phyloP scores from a whole-genome alignment of 257 asterid species.

The Ilex asprella region DNA sequence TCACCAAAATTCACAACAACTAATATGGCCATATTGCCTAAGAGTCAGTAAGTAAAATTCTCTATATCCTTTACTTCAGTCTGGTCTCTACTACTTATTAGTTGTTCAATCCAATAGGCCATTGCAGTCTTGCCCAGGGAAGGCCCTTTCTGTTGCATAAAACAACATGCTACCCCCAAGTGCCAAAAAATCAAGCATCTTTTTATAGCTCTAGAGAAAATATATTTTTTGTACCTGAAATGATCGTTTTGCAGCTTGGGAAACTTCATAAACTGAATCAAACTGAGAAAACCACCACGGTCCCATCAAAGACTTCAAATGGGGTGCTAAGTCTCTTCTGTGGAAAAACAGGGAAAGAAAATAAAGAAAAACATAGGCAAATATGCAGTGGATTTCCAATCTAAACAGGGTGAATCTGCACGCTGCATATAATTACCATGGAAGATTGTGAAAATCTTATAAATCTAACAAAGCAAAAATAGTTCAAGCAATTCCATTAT shows the following conservation, averaged over 20 bases:
- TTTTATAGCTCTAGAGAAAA: constrained; percentile 11
- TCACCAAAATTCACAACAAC: too few relatives aligned
- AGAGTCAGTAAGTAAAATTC: not conserved
- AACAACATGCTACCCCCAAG: not conserved
- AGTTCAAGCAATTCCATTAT: too few relatives aligned
- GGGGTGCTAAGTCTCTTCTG: constrained; percentile 96
- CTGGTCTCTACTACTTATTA: not conserved
- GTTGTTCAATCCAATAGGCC: not conserved
- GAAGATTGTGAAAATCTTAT: not conserved
- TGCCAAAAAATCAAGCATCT: not conserved
- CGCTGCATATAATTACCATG: not conserved
- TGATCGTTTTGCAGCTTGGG: constrained; percentile 89
- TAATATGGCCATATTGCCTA: too few relatives aligned
- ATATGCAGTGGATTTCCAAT: not conserved
- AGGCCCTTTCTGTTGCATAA: not conserved
- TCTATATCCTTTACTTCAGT: not conserved
- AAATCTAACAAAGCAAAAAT: not conserved
- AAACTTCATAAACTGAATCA: constrained; percentile 82
- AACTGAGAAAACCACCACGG: constrained; percentile 99
- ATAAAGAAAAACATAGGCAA: not conserved
- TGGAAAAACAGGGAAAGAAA: constrained; percentile 21
- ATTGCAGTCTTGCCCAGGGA: not conserved
- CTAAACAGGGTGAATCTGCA: not conserved
- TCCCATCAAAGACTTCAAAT: constrained; percentile 82
- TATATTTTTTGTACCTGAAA: constrained; percentile 60